A percentile compares a stretch with the other conserved stretches of the same genome.
Conservation (phyloP, 768 basidiomycete genomes). For the Amanita pseudoporphyria region DNA sequence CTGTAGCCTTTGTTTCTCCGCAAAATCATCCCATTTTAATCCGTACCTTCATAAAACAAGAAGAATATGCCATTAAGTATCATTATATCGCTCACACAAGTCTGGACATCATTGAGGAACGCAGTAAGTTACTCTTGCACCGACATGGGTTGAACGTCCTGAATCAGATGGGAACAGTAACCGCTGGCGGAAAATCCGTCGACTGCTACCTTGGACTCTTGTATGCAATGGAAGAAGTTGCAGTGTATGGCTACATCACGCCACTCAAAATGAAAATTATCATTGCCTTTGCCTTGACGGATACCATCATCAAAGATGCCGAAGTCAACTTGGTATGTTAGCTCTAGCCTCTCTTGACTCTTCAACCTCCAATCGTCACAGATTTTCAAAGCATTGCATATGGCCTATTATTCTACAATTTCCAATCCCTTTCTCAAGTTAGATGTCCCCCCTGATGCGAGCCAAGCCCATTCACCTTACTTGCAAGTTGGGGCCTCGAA, state of each 20-base stretch:
- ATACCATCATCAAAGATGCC: slow-evolving; percentile 70
- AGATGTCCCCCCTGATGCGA: slow-evolving; percentile 36
- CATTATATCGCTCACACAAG: slow-evolving; percentile 90
- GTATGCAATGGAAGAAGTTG: slow-evolving; percentile 88
- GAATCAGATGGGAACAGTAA: slow-evolving; percentile 20
- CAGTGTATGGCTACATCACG: slow-evolving; percentile 87
- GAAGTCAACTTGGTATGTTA: slow-evolving; percentile 64
- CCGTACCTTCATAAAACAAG: slow-evolving; percentile 54
- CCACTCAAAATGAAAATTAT: slow-evolving; percentile 85
- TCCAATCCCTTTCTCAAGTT: slow-evolving; percentile 82
- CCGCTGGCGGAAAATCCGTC: slow-evolving; percentile 45
- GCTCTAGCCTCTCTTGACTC: neutral
- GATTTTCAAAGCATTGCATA: slow-evolving; percentile 86
- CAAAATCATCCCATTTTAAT: slow-evolving; percentile 78
- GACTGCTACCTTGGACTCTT: slow-evolving; percentile 83
- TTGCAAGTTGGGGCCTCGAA: slow-evolving; percentile 51
- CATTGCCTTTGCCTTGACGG: slow-evolving; percentile 68
- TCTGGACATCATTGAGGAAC: slow-evolving; percentile 86
- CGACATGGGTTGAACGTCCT: neutral
- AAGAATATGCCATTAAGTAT: slow-evolving; percentile 59
- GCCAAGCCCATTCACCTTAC: slow-evolving; percentile 42
- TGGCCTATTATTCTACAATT: slow-evolving; percentile 75
- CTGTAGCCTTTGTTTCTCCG: slow-evolving; percentile 78
- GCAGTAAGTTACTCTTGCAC: slow-evolving; percentile 42
- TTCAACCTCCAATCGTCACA: slow-evolving; percentile 19